phyloP scores from a whole-genome alignment of 495 filamentous ascomycete genomes.

The Xylaria grammica region DNA sequence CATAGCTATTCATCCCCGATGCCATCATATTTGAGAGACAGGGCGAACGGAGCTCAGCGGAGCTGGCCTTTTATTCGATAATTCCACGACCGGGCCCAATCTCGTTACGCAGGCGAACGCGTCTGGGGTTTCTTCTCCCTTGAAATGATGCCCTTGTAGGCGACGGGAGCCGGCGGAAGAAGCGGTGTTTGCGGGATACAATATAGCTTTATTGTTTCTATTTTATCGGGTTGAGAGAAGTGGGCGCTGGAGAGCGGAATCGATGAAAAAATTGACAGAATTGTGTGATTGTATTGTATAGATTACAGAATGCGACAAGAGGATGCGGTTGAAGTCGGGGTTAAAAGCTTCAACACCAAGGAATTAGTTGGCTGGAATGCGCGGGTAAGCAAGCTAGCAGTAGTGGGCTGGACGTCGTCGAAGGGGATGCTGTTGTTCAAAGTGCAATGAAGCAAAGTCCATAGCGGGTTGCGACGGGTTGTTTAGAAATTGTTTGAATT shows the following conservation, averaged over 20 bases:
- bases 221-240: neutral
- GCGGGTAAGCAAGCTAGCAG: conserved; percentile 6
- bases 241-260: neutral
- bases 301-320: neutral
- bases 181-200: neutral
- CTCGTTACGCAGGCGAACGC: neutral
- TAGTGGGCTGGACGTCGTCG: conserved; percentile 4
- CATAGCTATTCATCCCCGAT: conserved; percentile 38
- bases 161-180: neutral
- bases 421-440: conserved; percentile 9
- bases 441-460: conserved; percentile 14
- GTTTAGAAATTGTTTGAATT: conserved; percentile 7
- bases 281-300: neutral
- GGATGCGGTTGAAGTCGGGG: neutral
- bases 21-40: conserved; percentile 19
- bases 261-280: neutral
- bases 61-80: conserved; percentile 13
- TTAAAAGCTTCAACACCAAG: neutral
- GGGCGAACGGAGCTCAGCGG: conserved; percentile 22
- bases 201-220: neutral
- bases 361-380: conserved; percentile 20
- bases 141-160: too few species aligned
- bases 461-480: conserved; percentile 1
- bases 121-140: too few species aligned
- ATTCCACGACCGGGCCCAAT: neutral